These are phyloP conservation scores for Arxiozyma slooffiae DNA, from an alignment of 1,139 yeast species.

Conservation along the genomic window DNA sequence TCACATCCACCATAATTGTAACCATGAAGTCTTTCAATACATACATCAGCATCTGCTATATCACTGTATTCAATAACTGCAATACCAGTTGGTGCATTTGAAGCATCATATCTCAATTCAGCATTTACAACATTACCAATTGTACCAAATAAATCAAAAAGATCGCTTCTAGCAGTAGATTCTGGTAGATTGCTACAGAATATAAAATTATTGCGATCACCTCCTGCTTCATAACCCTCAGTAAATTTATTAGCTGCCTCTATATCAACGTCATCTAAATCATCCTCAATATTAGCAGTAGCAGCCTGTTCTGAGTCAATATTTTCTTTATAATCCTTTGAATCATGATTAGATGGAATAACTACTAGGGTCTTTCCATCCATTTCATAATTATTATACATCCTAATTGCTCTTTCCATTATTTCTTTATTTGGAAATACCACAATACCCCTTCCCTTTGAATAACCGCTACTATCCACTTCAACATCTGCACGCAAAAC, in stretches of 20 bases:
- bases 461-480: constrained; percentile 57
- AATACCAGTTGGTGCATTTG: constrained; percentile 67
- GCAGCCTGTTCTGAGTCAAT: not conserved
- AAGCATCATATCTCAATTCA: constrained; percentile 56
- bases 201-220: constrained; percentile 56
- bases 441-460: constrained; percentile 80
- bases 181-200: constrained; percentile 76
- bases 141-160: constrained; percentile 77
- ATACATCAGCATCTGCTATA: constrained; percentile 61
- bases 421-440: constrained; percentile 49
- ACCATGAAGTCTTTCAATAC: constrained; percentile 63
- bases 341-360: constrained; percentile 45
- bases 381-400: constrained; percentile 53
- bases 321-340: constrained; percentile 8
- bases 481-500: constrained; percentile 76
- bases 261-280: not conserved
- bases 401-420: constrained; percentile 51
- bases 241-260: constrained; percentile 8
- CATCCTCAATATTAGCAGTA: constrained; percentile 9
- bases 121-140: constrained; percentile 71
- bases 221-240: constrained; percentile 31
- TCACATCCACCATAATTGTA: constrained; percentile 81
- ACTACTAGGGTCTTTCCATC: constrained; percentile 64
- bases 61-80: constrained; percentile 76
- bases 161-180: constrained; percentile 78